Percentiles rank a stretch among this genome's conserved stretches.
Evolutionary conservation across 805 yeast species (phyloP).

Genomic region (Spathaspora girioi): DNA sequence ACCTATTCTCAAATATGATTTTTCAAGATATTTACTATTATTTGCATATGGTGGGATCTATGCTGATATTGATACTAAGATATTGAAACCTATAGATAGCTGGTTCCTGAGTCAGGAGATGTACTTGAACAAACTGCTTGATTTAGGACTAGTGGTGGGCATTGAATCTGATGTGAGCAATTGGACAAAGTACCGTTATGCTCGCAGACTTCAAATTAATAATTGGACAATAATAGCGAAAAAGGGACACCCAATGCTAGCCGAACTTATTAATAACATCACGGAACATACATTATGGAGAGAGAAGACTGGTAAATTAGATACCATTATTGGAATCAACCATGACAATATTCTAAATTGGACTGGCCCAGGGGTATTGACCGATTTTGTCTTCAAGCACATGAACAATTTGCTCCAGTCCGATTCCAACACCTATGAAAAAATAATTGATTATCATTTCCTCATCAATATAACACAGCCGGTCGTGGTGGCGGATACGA

Average conservation of each 20-base stretch:
- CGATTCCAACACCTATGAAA: neutral
- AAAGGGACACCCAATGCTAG: constrained; percentile 94
- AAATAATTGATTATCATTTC: neutral
- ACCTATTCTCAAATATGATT: constrained; percentile 84
- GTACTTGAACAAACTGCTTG: constrained; percentile 23
- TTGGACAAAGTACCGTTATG: constrained; percentile 92
- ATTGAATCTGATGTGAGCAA: constrained; percentile 94
- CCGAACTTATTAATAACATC: constrained; percentile 72
- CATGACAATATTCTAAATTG: neutral
- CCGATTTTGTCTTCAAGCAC: neutral
- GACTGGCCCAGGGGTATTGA: neutral
- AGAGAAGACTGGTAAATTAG: constrained; percentile 42
- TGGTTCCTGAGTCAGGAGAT: constrained; percentile 61
- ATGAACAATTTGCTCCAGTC: neutral
- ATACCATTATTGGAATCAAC: constrained; percentile 1
- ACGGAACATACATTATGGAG: constrained; percentile 69
- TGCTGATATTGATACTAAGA: too few species aligned
- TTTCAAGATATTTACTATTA: constrained; percentile 81
- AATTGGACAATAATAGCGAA: constrained; percentile 95
- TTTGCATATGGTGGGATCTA: constrained; percentile 92
- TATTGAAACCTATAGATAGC: constrained; percentile 62
- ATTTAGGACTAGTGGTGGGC: constrained; percentile 81
- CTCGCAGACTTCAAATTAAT: constrained; percentile 89
- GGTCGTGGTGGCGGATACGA: constrained; percentile 40
- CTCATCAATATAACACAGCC: too few species aligned